These are phyloP conservation scores for Saccharomycopsis sp. DNA, from an alignment of 805 yeast genomes.

Conservation along the genomic window DNA sequence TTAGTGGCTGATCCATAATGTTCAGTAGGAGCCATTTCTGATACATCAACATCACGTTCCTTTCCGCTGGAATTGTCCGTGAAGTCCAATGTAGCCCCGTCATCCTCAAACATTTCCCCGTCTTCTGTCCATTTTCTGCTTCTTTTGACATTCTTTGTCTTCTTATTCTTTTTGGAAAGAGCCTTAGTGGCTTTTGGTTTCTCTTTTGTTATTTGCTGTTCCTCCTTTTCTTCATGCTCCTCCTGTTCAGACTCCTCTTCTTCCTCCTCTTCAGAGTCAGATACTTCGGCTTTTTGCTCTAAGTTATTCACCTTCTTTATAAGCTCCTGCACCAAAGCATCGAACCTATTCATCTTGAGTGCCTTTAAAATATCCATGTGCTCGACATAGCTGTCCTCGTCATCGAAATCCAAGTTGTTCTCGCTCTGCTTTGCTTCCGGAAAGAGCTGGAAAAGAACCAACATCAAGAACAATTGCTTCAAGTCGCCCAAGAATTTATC, in stretches of 20 bases:
- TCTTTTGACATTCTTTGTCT: constrained; percentile 4
- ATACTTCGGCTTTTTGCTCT: constrained; percentile 16
- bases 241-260: constrained; percentile 15
- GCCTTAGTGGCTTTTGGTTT: not conserved
- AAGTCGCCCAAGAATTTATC: constrained; percentile 9
- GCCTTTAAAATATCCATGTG: constrained; percentile 35
- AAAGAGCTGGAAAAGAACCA: not conserved
- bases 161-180: not conserved
- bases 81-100: constrained; percentile 16
- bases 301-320: constrained; percentile 23
- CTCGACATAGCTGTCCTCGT: constrained; percentile 37
- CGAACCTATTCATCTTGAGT: constrained; percentile 21
- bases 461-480: constrained; percentile 18
- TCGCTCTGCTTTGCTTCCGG: constrained; percentile 32
- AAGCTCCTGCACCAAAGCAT: constrained; percentile 21
- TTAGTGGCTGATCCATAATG: constrained; percentile 19
- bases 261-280: constrained; percentile 21
- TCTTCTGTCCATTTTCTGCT: constrained; percentile 19
- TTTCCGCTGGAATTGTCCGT: constrained; percentile 8
- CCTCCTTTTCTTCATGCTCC: not conserved
- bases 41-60: constrained; percentile 24
- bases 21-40: constrained; percentile 21
- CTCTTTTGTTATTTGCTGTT: not conserved
- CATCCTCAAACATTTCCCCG: constrained; percentile 14
- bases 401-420: constrained; percentile 39